Evolutionary conservation across 2,329 filamentous ascomycete species (phyloP).

Genomic region (Nakataea oryzae): DNA sequence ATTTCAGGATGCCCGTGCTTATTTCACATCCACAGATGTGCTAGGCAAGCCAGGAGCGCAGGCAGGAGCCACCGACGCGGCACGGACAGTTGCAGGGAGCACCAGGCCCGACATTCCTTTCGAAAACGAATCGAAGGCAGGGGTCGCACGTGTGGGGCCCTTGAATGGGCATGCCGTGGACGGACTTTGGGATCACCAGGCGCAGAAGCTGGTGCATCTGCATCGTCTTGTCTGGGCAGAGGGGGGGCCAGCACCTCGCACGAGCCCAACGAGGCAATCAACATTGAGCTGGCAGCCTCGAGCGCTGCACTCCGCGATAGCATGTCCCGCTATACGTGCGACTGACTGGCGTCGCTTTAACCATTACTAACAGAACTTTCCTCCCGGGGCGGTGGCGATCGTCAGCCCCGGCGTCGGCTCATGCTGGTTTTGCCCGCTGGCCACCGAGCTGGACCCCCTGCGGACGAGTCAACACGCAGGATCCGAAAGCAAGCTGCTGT

Average conservation of each 20-base stretch:
- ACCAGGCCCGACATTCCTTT: not conserved
- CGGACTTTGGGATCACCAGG: not conserved
- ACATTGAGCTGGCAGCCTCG: not conserved
- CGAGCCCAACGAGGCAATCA: too few relatives aligned
- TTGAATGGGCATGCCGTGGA: not conserved
- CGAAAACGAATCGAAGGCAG: not conserved
- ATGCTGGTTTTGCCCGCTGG: not conserved
- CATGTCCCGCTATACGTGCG: not conserved
- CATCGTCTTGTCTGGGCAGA: not conserved
- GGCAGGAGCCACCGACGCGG: slow-evolving; percentile 2
- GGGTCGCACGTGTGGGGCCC: not conserved
- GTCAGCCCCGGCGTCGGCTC: not conserved
- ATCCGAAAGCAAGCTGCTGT: not conserved
- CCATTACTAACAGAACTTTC: not conserved
- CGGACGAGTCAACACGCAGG: not conserved
- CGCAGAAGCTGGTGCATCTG: too few relatives aligned
- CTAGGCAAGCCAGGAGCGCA: not conserved
- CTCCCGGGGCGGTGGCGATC: not conserved
- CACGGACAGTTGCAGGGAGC: not conserved
- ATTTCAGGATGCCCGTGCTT: slow-evolving; percentile 2
- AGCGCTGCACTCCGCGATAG: not conserved
- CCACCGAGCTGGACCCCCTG: not conserved
- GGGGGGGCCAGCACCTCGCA: too few relatives aligned
- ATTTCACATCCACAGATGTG: not conserved
- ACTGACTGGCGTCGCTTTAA: not conserved